Conservation (phyloP, 2,329 filamentous ascomycete genomes). For the Alternaria dauci region DNA sequence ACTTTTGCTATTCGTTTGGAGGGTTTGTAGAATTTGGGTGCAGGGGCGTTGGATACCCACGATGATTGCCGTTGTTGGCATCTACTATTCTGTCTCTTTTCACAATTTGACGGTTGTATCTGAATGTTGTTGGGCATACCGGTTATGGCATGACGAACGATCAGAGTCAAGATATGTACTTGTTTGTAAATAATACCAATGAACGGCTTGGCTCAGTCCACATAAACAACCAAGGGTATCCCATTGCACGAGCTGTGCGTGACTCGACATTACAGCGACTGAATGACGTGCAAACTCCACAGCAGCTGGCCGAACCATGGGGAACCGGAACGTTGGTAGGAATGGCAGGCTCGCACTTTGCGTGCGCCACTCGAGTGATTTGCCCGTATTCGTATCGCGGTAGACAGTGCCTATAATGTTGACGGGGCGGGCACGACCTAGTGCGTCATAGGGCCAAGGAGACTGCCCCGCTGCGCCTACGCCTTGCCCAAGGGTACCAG, state of each 20-base stretch:
- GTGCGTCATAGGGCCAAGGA: conserved; percentile 37
- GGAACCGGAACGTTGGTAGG: neutral
- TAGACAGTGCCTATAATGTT: neutral
- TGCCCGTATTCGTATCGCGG: conserved; percentile 7
- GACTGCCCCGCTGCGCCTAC: conserved; percentile 25
- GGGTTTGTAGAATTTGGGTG: conserved; percentile 21
- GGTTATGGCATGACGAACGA: conserved; percentile 21
- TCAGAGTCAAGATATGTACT: conserved; percentile 14
- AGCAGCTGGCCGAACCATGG: neutral
- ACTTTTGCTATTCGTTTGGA: conserved; percentile 2
- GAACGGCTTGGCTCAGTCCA: conserved; percentile 18
- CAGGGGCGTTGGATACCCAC: conserved; percentile 42
- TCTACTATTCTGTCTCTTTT: conserved; percentile 21
- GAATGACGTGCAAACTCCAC: neutral
- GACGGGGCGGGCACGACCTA: neutral
- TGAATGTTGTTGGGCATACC: conserved; percentile 8
- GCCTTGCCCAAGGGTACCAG: conserved; percentile 26
- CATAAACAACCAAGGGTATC: neutral
- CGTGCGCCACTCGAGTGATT: neutral
- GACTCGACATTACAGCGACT: neutral
- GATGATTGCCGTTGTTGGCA: conserved; percentile 20
- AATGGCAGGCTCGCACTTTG: conserved; percentile 8
- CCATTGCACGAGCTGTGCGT: neutral
- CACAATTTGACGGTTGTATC: conserved; percentile 22
- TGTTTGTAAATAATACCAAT: conserved; percentile 30